Base-by-base conservation (phyloP, 371 early-diverging fungal species). In the Mucor circinelloides region DNA sequence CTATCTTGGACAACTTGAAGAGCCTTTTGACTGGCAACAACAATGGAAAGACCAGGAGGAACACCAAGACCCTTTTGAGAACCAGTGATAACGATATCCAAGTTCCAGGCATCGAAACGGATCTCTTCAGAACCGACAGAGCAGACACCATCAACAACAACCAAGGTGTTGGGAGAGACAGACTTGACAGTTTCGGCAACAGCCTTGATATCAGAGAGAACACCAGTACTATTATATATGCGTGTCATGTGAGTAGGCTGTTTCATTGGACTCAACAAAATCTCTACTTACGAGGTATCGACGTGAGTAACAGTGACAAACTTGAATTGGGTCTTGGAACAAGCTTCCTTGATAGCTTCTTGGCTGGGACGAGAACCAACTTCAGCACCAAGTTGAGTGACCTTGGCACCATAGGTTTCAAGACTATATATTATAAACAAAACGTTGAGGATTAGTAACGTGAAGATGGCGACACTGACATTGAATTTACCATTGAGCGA, bases 61-160 rank as follows among this genome's bases (percentile, higher is more conserved):
- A 86, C 86, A 70, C 98, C 98, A 34, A 98, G 76, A 21, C 96
- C 97, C 88, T 98, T 98, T 75, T 98, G 97, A 40, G 92, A 91
- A 38, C 94, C 97, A 17, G 97, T 96, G 70, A 95, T 81, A 30
- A 95, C 87, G 30, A 93, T 83, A 72, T 96, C 96, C 68, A 96
- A 77, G 64, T 91, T 91, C 96, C 96, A 96, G 42, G 85, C 93
- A 74, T 97, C 97, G 76, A 96, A 90, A 70, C 89, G 84, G 78
- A 98, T 90, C 60, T 90, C 91, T 79, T 98, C 98, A 25, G 93
- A 94, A 34, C 92, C 97, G 52, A 94, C 94, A 2, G 96, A 93
- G 81, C 98, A 98, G 25, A 98, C 97, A 73, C 94, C 97, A 77
- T 97, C 98, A 40, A 98, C 90, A 8, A 93, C 90, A 56, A 98